phyloP scores from a whole-genome alignment of 2,329 filamentous ascomycete genomes.

The Rachicladosporium sp. region DNA sequence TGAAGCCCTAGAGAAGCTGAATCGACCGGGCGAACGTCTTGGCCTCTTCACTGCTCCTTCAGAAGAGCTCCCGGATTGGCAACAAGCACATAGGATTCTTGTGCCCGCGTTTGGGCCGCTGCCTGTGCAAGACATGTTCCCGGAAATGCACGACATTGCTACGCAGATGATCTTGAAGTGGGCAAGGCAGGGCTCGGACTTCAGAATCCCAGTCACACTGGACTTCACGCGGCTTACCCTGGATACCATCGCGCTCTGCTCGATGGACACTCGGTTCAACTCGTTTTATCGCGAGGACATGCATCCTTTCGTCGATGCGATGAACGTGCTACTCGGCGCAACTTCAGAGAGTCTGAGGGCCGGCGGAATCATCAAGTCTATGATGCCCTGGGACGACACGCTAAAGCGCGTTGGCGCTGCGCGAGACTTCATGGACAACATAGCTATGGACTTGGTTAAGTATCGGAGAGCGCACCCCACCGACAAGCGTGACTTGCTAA shows the following conservation, averaged over 20 bases:
- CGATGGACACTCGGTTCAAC: slow-evolving; percentile 63
- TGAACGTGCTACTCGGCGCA: slow-evolving; percentile 49
- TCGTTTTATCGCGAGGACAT: slow-evolving; percentile 55
- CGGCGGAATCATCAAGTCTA: slow-evolving; percentile 33
- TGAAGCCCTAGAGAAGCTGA: slow-evolving; percentile 2
- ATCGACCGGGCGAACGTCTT: neutral
- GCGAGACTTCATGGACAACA: slow-evolving; percentile 19
- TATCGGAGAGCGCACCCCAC: slow-evolving; percentile 2
- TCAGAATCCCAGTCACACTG: slow-evolving; percentile 48
- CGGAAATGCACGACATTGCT: slow-evolving; percentile 41
- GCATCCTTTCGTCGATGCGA: slow-evolving; percentile 56
- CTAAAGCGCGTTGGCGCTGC: slow-evolving; percentile 9
- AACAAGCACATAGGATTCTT: slow-evolving; percentile 38
- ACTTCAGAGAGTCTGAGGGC: slow-evolving; percentile 43
- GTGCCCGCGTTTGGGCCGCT: slow-evolving; percentile 58
- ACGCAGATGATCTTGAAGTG: slow-evolving; percentile 55
- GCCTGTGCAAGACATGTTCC: slow-evolving; percentile 53
- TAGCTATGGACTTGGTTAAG: slow-evolving; percentile 12
- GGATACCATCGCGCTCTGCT: slow-evolving; percentile 56
- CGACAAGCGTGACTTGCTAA: slow-evolving; percentile 41
- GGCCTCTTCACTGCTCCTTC: slow-evolving; percentile 8
- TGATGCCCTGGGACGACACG: neutral
- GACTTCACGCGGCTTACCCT: slow-evolving; percentile 60
- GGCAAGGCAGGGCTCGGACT: slow-evolving; percentile 46
- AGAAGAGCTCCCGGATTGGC: neutral